A percentile compares a stretch with the other conserved stretches of the same genome.
phyloP scores from a whole-genome alignment of 2,329 filamentous ascomycete species.

The Xylariaceae sp. region DNA sequence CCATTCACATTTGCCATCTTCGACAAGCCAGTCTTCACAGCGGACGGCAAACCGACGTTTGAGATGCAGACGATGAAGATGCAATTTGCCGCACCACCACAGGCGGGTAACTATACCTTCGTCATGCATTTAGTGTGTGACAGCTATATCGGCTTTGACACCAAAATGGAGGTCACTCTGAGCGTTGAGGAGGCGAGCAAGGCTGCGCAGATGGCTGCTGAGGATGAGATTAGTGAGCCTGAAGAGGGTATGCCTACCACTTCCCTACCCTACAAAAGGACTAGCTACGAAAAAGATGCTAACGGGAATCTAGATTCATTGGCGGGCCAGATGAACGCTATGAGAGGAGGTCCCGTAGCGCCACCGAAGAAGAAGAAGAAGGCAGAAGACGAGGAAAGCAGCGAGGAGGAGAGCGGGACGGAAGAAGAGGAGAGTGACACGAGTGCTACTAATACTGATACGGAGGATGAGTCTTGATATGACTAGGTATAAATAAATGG shows the following conservation, averaged over 20 bases:
- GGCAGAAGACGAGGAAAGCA: not conserved
- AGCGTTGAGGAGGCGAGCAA: conserved; percentile 86
- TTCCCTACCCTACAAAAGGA: not conserved
- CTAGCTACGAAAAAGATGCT: not conserved
- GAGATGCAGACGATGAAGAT: conserved; percentile 95
- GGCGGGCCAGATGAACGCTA: not conserved
- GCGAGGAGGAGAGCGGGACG: not conserved
- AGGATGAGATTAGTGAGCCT: conserved; percentile 96
- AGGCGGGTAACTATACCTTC: conserved; percentile 90
- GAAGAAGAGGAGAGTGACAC: not conserved
- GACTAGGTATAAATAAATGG: not conserved
- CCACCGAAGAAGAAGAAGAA: not conserved
- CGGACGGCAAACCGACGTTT: conserved; percentile 82
- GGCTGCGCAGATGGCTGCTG: conserved; percentile 73
- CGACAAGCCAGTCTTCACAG: conserved; percentile 81
- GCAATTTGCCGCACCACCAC: conserved; percentile 91
- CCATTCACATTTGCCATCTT: conserved; percentile 95
- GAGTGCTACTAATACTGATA: not conserved
- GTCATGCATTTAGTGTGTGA: conserved; percentile 92
- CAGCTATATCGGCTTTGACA: conserved; percentile 91
- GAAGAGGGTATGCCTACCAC: conserved; percentile 76
- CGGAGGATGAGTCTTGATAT: not conserved
- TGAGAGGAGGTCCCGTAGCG: not conserved
- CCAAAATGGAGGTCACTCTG: conserved; percentile 85
- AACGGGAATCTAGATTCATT: not conserved